phyloP scores from a whole-genome alignment of 163 green algal species.

The Chloromonas sp. region DNA sequence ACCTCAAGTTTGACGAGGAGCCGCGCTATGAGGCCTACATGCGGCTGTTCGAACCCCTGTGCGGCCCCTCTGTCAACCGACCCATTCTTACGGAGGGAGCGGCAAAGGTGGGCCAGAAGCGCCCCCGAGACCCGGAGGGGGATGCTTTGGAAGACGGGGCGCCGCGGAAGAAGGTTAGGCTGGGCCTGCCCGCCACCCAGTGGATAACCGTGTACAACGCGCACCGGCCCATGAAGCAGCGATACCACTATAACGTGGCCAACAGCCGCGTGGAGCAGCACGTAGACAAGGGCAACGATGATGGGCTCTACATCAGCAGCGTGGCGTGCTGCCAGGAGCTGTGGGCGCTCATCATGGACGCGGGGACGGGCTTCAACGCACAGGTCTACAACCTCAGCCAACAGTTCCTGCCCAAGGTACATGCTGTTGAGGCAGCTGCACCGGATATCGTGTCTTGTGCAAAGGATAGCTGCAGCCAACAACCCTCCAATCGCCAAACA shows the following conservation, averaged over 20 bases:
- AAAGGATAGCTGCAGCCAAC: no score
- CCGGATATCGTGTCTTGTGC: no score
- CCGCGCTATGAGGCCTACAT: constrained; percentile 88
- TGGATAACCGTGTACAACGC: constrained; percentile 99
- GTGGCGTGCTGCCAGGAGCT: constrained; percentile 96
- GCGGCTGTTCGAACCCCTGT: constrained; percentile 83
- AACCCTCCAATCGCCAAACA: no score
- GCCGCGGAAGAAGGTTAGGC: constrained; percentile 66
- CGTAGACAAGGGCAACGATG: constrained; percentile 70
- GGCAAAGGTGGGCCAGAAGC: constrained; percentile 85
- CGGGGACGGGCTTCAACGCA: constrained; percentile 74
- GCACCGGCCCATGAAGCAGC: constrained; percentile 97
- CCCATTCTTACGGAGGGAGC: constrained; percentile 81
- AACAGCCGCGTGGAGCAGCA: constrained; percentile 93
- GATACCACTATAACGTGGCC: constrained; percentile 99
- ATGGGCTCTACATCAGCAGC: constrained; percentile 92
- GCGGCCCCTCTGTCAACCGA: constrained; percentile 56
- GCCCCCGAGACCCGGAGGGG: constrained; percentile 59
- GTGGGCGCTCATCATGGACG: constrained; percentile 98
- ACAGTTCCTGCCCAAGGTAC: constrained; percentile 97
- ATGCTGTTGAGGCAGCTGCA: no score
- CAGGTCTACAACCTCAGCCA: constrained; percentile 86
- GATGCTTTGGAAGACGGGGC: constrained; percentile 58
- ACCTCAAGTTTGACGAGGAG: constrained; percentile 99
- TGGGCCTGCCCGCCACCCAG: constrained; percentile 95